phyloP scores from a whole-genome alignment of 495 filamentous ascomycete genomes.

The Neurospora cerealis region DNA sequence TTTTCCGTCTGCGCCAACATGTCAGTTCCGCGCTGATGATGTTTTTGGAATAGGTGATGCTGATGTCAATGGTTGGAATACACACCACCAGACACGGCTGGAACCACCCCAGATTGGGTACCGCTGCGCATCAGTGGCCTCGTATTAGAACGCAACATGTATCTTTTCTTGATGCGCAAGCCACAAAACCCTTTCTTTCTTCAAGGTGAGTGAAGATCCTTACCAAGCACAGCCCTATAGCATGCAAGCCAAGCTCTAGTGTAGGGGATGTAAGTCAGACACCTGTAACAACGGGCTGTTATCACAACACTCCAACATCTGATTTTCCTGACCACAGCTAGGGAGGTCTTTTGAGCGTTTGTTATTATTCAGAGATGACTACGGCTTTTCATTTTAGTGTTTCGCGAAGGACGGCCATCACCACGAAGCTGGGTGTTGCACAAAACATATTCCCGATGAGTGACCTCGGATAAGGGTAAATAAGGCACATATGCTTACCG shows the following conservation, averaged over 20 bases:
- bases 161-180: neutral
- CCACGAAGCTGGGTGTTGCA: neutral
- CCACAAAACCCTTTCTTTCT: neutral
- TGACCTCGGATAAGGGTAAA: neutral
- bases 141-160: neutral
- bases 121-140: neutral
- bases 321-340: neutral
- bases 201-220: slow-evolving; percentile 3
- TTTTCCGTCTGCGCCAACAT: neutral
- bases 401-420: neutral
- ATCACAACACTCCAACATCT: neutral
- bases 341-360: neutral
- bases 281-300: neutral
- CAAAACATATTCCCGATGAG: neutral
- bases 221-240: slow-evolving; percentile 11
- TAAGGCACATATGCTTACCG: neutral
- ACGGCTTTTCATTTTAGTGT: neutral
- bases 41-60: neutral
- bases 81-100: neutral
- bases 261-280: neutral
- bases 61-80: neutral
- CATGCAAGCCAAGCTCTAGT: neutral
- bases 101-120: neutral
- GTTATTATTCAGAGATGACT: neutral
- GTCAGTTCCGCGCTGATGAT: neutral